Percentiles rank a stretch among this genome's conserved stretches.
phyloP scores from a whole-genome alignment of 2,329 filamentous ascomycete genomes.

The Sporothrix pseudoabietina region DNA sequence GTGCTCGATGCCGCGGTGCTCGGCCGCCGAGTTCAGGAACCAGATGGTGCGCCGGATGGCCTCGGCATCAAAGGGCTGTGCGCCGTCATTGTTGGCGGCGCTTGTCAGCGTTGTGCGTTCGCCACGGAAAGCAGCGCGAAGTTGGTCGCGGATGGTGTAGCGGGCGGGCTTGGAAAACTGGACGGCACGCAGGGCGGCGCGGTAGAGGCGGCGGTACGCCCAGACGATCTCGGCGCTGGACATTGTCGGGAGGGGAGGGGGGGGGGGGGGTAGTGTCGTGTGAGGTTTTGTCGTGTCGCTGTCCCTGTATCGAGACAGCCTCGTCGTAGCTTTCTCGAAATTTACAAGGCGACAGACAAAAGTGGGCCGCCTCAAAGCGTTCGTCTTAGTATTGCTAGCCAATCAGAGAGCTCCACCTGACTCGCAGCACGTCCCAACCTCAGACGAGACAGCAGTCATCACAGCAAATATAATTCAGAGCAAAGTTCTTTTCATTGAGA shows the following conservation, averaged over 20 bases:
- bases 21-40: slow-evolving; percentile 68
- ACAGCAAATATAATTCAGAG: too few relatives aligned
- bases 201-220: slow-evolving; percentile 71
- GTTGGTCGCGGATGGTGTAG: slow-evolving; percentile 60
- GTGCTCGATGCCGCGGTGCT: slow-evolving; percentile 69
- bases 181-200: slow-evolving; percentile 67
- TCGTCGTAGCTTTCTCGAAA: slow-evolving; percentile 9
- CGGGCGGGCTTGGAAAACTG: slow-evolving; percentile 71
- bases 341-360: neutral
- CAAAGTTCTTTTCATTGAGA: neutral
- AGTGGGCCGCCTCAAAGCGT: neutral
- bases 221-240: slow-evolving; percentile 53
- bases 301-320: neutral
- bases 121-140: slow-evolving; percentile 60
- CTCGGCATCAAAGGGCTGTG: slow-evolving; percentile 49
- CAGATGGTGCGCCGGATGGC: slow-evolving; percentile 66
- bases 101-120: slow-evolving; percentile 27
- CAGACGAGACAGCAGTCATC: neutral
- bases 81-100: slow-evolving; percentile 38
- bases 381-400: neutral
- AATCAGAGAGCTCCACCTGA: slow-evolving; percentile 6
- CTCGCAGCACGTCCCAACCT: neutral
- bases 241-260: slow-evolving; percentile 35
- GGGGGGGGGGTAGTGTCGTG: neutral
- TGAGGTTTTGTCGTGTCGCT: neutral